Conservation (phyloP, 2,329 filamentous ascomycete species). For the Neoarthrinium moseri region DNA sequence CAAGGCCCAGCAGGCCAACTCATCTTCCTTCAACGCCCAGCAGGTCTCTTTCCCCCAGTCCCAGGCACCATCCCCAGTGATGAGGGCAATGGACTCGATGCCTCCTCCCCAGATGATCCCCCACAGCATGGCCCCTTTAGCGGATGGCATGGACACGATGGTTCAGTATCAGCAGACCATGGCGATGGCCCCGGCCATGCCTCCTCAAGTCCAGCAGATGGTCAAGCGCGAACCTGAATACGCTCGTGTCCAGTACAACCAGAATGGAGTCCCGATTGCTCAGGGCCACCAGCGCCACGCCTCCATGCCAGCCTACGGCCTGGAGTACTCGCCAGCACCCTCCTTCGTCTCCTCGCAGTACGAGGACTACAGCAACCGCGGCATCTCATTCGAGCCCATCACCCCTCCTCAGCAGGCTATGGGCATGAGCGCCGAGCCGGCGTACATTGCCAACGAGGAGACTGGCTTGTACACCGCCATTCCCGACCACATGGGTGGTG, state of each 20-base stretch:
- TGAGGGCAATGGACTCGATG: constrained; percentile 92
- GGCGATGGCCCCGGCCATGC: constrained; percentile 66
- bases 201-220: constrained; percentile 60
- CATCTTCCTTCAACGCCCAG: constrained; percentile 89
- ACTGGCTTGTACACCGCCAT: constrained; percentile 94
- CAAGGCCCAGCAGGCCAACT: constrained; percentile 98
- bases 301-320: constrained; percentile 93
- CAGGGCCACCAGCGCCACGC: constrained; percentile 89
- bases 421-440: constrained; percentile 79
- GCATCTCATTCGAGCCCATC: constrained; percentile 93
- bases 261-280: constrained; percentile 81
- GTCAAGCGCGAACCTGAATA: constrained; percentile 91
- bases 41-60: constrained; percentile 67
- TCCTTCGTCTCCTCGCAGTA: constrained; percentile 99
- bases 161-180: constrained; percentile 66
- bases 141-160: constrained; percentile 71
- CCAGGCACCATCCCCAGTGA: constrained; percentile 83
- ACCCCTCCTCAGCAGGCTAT: constrained; percentile 91
- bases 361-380: constrained; percentile 95
- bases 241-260: constrained; percentile 81
- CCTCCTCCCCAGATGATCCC: constrained; percentile 81
- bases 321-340: constrained; percentile 96
- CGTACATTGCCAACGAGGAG: constrained; percentile 98
- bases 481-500: constrained; percentile 74
- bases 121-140: constrained; percentile 55